These are phyloP conservation scores for Hexamita inflata DNA, from an alignment of 208 protist species.

Conservation along the genomic window DNA sequence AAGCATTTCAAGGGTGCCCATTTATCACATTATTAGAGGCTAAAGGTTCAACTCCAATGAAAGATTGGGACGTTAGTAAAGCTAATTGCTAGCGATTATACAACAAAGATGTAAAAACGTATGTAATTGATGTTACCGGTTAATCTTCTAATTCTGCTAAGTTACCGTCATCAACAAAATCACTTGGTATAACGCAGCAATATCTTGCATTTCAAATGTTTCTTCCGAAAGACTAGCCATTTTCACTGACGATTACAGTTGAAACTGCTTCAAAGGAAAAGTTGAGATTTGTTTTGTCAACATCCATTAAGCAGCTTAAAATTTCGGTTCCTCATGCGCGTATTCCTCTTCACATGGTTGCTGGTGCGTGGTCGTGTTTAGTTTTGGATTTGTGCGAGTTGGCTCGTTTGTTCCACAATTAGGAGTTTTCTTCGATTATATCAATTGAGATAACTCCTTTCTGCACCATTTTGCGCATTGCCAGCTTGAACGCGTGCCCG, in stretches of 20 bases:
- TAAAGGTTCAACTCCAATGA: not conserved
- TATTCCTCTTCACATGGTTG: constrained; percentile 7
- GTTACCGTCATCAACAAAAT: not conserved
- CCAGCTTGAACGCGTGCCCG: not conserved
- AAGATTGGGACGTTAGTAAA: constrained; percentile 16
- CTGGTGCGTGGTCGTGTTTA: constrained; percentile 6
- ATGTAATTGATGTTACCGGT: constrained; percentile 21
- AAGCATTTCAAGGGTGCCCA: constrained; percentile 6
- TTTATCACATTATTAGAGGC: constrained; percentile 5
- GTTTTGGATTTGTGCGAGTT: constrained; percentile 8
- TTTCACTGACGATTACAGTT: not conserved
- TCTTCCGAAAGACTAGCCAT: constrained; percentile 13
- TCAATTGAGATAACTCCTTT: not conserved
- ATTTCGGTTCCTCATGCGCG: not conserved
- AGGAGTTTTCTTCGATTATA: not conserved
- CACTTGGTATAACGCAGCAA: constrained; percentile 1
- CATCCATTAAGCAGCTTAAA: constrained; percentile 8
- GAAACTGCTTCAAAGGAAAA: not conserved
- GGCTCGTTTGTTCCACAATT: not conserved
- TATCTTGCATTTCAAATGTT: not conserved
- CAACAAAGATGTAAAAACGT: constrained; percentile 25
- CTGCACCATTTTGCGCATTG: constrained; percentile 20
- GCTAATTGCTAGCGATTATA: not conserved
- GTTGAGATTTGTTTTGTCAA: not conserved
- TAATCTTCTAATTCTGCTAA: not conserved